phyloP scores from a whole-genome alignment of 768 basidiomycete genomes.

The Trametes gibbosa region DNA sequence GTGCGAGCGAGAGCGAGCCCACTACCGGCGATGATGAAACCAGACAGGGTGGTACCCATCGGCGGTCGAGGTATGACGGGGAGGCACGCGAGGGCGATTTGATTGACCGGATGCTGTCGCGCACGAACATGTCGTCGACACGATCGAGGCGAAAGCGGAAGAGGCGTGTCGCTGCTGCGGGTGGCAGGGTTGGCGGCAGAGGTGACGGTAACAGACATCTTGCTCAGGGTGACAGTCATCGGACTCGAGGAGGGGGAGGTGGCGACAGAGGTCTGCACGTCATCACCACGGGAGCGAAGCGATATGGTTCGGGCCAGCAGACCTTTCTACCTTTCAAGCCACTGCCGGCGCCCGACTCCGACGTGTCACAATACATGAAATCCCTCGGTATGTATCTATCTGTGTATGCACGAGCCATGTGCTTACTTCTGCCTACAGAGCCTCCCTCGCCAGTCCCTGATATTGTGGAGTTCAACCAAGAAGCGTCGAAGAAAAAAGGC shows the following conservation, averaged over 20 bases:
- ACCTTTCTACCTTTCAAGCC: constrained; percentile 18
- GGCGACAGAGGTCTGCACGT: constrained; percentile 24
- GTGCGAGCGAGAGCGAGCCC: neutral
- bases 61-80: constrained; percentile 20
- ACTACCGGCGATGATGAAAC: constrained; percentile 11
- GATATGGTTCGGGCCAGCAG: constrained; percentile 18
- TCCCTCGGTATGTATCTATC: no score
- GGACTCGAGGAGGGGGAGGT: neutral
- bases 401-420: no score
- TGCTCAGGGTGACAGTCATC: neutral
- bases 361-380: neutral
- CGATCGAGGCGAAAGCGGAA: neutral
- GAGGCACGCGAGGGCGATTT: constrained; percentile 43
- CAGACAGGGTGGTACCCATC: constrained; percentile 13
- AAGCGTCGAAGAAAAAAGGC: constrained; percentile 2
- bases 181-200: constrained; percentile 20
- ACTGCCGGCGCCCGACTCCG: neutral
- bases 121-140: constrained; percentile 31
- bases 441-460: neutral
- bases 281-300: constrained; percentile 26
- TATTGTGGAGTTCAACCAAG: constrained; percentile 8
- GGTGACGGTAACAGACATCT: constrained; percentile 1
- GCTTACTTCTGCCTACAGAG: neutral
- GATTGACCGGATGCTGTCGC: constrained; percentile 69
- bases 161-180: constrained; percentile 16